These are phyloP conservation scores for Dorcoceras hygrometricum DNA, from an alignment of 257 asterid genomes.

Conservation along the genomic window DNA sequence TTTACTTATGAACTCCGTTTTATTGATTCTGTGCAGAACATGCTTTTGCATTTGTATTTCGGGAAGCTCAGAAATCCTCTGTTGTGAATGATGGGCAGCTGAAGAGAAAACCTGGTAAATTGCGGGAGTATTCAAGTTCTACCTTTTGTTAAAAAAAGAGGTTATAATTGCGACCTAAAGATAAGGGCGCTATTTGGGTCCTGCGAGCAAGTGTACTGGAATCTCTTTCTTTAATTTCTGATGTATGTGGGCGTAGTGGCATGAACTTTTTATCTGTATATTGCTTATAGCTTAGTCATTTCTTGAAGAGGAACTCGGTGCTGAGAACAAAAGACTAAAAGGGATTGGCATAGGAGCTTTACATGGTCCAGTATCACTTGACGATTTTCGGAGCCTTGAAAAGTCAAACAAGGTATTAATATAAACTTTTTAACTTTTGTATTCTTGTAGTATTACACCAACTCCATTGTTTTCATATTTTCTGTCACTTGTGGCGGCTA, in stretches of 20 bases:
- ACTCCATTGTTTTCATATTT: background rate
- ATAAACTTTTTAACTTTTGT: constrained; percentile 11
- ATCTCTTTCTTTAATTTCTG: constrained; percentile 4
- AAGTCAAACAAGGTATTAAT: constrained; percentile 74
- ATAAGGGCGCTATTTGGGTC: background rate
- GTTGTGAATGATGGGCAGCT: constrained; percentile 40
- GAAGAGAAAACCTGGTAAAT: constrained; percentile 89
- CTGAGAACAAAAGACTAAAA: constrained; percentile 76
- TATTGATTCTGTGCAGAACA: constrained; percentile 45
- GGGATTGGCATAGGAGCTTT: constrained; percentile 95
- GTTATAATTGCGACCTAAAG: background rate
- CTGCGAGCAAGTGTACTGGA: background rate
- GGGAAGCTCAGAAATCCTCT: constrained; percentile 57
- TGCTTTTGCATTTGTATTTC: constrained; percentile 90
- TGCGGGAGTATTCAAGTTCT: constrained; percentile 13
- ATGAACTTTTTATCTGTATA: constrained; percentile 14
- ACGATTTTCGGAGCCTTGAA: constrained; percentile 92
- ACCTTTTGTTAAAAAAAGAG: background rate
- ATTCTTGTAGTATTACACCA: constrained; percentile 13
- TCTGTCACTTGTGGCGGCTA: background rate
- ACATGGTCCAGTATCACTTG: constrained; percentile 92
- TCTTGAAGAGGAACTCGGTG: constrained; percentile 57
- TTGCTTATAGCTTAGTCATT: constrained; percentile 28
- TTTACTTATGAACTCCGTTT: constrained; percentile 20
- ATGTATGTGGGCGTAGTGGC: background rate